Base-by-base conservation (phyloP, 2,329 filamentous ascomycete species). In the Trichoderma harzianum region DNA sequence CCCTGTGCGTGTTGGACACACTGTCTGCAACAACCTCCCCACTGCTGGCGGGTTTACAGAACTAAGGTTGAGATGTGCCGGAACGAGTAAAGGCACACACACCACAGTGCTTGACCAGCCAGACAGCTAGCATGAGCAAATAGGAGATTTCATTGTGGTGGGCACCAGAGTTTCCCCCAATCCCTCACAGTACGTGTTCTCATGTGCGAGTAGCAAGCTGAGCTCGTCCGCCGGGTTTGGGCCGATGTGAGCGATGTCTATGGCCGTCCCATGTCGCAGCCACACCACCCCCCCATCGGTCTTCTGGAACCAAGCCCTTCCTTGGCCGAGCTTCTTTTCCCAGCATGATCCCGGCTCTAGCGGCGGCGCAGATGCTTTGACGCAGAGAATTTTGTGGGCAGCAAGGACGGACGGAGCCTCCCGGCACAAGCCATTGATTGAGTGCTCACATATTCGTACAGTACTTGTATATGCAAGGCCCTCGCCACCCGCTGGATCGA, bases 361-460 rank as follows among this genome's bases (percentile, higher is more conserved):
- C 28, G 64, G 51, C 51, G 21, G 30, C n/a, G 28, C 11, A 36
- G 32, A 69, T 53, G 39, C 39, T 61, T 62, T 58, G 36, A 36
- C n/a, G 57, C 43, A 69, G 55, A 61, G 28, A 61, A 61, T 43
- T 69, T 53, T 69, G 66, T 69, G 66, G 66, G 66, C 28, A 39
- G 57, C 36, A 28, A 51, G 11, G 53, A 62, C 39, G 39, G 57
- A 32, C 57, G 57, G 66, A 53, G 66, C 36, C 57, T 62, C 57
- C 39, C 66, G 66, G 57, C 28, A 62, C 34, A 62, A 53, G 21
- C 39, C 55, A 61, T 62, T 14, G 18, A 14, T 62, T 69, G 18
- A 14, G 51, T 69, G 10, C 57, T 61, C 34, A 65, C 62, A 65
- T 65, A 65, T 30, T 34, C 28, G n/a, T 51, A 51, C 43, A 51